Conservation (phyloP, 2,329 filamentous ascomycete species). For the Helicocarpus griseus region DNA sequence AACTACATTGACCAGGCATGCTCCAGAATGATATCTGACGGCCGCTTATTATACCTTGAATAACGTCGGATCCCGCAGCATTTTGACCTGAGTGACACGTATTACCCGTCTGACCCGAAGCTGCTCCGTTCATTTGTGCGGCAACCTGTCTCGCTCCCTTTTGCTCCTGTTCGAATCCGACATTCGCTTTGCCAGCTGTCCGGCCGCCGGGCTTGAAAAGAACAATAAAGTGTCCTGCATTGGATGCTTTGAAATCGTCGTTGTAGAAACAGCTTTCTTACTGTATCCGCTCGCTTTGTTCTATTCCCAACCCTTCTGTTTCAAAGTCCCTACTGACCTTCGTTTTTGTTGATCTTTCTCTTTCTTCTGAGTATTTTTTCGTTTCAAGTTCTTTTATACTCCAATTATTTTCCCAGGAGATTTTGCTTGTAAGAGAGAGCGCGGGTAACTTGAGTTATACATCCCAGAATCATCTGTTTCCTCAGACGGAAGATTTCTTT, state of each 20-base stretch:
- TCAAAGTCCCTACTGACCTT: background rate
- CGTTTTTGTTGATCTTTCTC: background rate
- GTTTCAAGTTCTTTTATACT: background rate
- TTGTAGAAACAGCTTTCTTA: background rate
- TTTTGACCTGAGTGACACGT: background rate
- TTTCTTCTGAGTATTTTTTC: background rate
- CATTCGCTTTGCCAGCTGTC: background rate
- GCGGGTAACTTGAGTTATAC: background rate
- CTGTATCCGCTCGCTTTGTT: background rate
- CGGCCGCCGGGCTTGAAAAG: background rate
- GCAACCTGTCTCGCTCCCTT: background rate
- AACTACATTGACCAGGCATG: background rate
- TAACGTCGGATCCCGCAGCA: background rate
- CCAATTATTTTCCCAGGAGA: too few relatives aligned
- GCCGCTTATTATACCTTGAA: background rate
- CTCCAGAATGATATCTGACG: background rate
- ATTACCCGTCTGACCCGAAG: background rate
- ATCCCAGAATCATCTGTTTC: background rate
- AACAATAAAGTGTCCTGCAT: background rate
- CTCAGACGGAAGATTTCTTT: background rate
- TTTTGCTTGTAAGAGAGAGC: background rate
- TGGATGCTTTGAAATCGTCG: background rate
- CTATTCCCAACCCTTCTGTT: background rate
- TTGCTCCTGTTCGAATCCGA: background rate
- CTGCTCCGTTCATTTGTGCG: background rate